Conservation (phyloP, 202 grass and related monocot species). For the Zizania palustris region DNA sequence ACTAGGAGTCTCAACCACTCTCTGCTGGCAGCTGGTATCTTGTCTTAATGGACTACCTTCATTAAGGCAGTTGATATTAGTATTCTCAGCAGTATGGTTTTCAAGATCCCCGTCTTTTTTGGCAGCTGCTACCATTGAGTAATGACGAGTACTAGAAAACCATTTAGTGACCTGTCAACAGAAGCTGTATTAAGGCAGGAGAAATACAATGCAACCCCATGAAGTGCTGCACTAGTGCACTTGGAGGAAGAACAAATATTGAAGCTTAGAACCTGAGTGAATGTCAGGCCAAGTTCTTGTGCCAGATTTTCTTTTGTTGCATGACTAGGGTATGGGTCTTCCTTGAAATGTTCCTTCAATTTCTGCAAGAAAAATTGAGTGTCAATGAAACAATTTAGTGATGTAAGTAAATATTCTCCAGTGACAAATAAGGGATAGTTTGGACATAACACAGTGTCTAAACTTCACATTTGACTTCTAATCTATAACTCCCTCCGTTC, state of each 20-base stretch:
- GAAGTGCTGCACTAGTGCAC: conserved; percentile 24
- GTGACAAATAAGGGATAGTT: background rate
- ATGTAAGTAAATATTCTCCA: conserved; percentile 8
- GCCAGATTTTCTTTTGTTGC: conserved; percentile 70
- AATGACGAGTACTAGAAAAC: conserved; percentile 69
- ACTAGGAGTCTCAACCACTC: background rate
- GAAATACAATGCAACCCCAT: conserved; percentile 28
- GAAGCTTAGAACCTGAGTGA: conserved; percentile 61
- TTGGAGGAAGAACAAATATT: background rate
- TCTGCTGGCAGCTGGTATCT: background rate
- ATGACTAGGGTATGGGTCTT: conserved; percentile 82
- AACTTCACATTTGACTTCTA: background rate
- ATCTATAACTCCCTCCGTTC: background rate
- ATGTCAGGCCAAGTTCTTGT: conserved; percentile 69
- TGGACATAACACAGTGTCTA: background rate
- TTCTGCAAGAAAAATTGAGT: conserved; percentile 61
- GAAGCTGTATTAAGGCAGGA: conserved; percentile 38
- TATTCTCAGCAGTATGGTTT: conserved; percentile 43
- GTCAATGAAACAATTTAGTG: conserved; percentile 7
- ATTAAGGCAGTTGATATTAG: conserved; percentile 5
- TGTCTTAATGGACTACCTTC: background rate
- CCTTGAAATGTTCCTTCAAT: conserved; percentile 57
- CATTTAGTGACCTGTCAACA: conserved; percentile 77
- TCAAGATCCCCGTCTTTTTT: conserved; percentile 48
- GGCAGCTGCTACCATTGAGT: conserved; percentile 44